Percentiles rank a stretch among this genome's conserved stretches.
These are phyloP conservation scores for Saccharomyces hybrid DNA, from an alignment of 1,139 yeast genomes.

Conservation along the genomic window DNA sequence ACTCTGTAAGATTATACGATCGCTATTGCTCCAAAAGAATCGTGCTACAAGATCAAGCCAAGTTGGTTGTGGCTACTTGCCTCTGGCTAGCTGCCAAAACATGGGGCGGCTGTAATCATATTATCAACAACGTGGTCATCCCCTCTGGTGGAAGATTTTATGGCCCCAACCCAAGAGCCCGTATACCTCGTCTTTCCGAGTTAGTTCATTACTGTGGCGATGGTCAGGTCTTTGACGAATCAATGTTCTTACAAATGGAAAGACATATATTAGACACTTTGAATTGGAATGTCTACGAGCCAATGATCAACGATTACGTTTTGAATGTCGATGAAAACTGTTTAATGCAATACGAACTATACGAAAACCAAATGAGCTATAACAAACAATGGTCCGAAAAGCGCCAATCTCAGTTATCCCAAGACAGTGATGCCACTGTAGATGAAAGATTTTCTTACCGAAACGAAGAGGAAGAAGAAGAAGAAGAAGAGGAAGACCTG, in stretches of 20 bases:
- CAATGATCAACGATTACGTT: slow-evolving; percentile 48
- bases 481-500: slow-evolving; percentile 24
- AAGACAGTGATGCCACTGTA: slow-evolving; percentile 27
- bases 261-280: slow-evolving; percentile 49
- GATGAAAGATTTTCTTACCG: slow-evolving; percentile 14
- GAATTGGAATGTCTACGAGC: slow-evolving; percentile 55
- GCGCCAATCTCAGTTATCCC: slow-evolving; percentile 22
- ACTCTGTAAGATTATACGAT: slow-evolving; percentile 52
- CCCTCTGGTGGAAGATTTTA: slow-evolving; percentile 51
- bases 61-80: slow-evolving; percentile 57
- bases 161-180: slow-evolving; percentile 60
- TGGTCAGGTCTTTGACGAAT: slow-evolving; percentile 47
- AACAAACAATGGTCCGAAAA: slow-evolving; percentile 19
- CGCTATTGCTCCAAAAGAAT: slow-evolving; percentile 59
- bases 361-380: slow-evolving; percentile 31
- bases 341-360: slow-evolving; percentile 33
- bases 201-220: slow-evolving; percentile 53
- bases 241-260: slow-evolving; percentile 52
- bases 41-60: slow-evolving; percentile 53
- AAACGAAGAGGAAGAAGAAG: slow-evolving; percentile 1
- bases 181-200: slow-evolving; percentile 57
- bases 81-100: slow-evolving; percentile 58
- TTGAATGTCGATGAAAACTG: slow-evolving; percentile 36
- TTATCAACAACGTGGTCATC: slow-evolving; percentile 42
- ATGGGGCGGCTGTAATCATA: slow-evolving; percentile 64